These are phyloP conservation scores for Schwanniomyces vanrijiae DNA, from an alignment of 805 yeast genomes.

Conservation along the genomic window DNA sequence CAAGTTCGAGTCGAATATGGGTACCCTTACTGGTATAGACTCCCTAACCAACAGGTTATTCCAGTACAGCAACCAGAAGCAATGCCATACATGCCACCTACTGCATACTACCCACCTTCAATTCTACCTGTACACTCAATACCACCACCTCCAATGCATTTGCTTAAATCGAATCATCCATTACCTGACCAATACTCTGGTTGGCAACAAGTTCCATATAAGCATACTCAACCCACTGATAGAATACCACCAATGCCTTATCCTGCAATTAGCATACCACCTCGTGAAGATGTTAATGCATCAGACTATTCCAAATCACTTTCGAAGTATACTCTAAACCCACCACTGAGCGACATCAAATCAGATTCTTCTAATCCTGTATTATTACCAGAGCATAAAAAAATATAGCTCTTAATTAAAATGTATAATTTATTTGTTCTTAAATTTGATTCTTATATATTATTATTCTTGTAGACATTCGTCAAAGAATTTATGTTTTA, in stretches of 20 bases:
- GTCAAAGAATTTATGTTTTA: neutral
- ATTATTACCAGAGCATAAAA: neutral
- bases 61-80: neutral
- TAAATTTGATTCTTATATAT: neutral
- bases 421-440: neutral
- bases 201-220: neutral
- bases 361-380: neutral
- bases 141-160: neutral
- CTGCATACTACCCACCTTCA: neutral
- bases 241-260: neutral
- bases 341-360: neutral
- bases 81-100: neutral
- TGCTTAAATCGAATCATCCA: neutral
- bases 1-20: neutral
- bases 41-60: neutral
- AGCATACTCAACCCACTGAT: neutral
- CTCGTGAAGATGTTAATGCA: neutral
- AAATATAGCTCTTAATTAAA: neutral
- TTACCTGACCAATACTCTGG: neutral
- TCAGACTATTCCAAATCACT: neutral
- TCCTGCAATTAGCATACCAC: neutral
- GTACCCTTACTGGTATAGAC: neutral
- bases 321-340: neutral
- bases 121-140: neutral
- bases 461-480: neutral